A percentile compares a stretch with the other conserved stretches of the same genome.
Conservation (phyloP, 495 filamentous ascomycete species). For the Trichoderma virens region DNA sequence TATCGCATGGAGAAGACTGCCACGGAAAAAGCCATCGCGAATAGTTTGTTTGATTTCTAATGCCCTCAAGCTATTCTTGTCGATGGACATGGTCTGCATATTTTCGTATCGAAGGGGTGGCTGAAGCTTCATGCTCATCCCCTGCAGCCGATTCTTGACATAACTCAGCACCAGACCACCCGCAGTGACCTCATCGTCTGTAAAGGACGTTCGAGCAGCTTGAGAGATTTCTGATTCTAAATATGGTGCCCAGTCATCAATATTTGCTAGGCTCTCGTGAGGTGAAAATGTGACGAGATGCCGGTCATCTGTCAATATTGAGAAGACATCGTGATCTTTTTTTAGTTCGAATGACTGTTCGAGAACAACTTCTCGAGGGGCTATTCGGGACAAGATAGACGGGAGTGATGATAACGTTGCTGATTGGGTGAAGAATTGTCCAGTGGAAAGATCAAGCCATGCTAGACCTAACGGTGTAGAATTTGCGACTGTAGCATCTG, state of each 20-base stretch:
- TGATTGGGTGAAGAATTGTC: conserved; percentile 82
- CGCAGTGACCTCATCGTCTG: conserved; percentile 50
- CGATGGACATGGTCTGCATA: conserved; percentile 78
- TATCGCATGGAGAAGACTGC: conserved; percentile 83
- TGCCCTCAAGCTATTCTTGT: conserved; percentile 81
- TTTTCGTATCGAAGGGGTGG: conserved; percentile 65
- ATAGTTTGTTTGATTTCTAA: conserved; percentile 84
- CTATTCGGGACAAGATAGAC: conserved; percentile 72
- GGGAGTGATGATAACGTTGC: conserved; percentile 64
- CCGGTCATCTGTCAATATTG: conserved; percentile 46
- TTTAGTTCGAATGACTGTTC: conserved; percentile 50
- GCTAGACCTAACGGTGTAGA: conserved; percentile 62
- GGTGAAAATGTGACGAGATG: conserved; percentile 50
- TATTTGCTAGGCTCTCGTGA: conserved; percentile 37
- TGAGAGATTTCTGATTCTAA: conserved; percentile 58
- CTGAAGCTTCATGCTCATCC: conserved; percentile 75
- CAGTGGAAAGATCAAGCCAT: conserved; percentile 93
- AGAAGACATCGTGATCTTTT: conserved; percentile 32
- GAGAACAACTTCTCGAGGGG: conserved; percentile 77
- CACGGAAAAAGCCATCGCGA: conserved; percentile 62
- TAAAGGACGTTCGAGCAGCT: conserved; percentile 32
- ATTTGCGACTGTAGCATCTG: neutral
- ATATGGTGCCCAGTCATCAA: conserved; percentile 66
- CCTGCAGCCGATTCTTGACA: conserved; percentile 67
- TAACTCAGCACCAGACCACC: conserved; percentile 75